Conservation (phyloP, 331 rosid genomes). For the Pyracantha coccinea region DNA sequence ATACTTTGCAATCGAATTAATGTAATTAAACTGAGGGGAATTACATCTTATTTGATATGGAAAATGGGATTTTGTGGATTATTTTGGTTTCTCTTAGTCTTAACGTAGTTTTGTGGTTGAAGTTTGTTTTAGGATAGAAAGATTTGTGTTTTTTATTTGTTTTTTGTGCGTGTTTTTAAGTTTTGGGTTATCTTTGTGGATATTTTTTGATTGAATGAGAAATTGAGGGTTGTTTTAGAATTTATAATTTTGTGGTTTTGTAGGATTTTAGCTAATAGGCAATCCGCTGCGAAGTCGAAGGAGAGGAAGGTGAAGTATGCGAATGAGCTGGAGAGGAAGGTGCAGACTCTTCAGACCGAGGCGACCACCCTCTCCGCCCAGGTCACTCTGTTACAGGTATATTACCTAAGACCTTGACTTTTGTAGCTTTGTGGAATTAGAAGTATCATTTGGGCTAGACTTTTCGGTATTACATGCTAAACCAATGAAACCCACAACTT, state of each 20-base stretch:
- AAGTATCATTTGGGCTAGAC: constrained; percentile 9
- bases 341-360: constrained; percentile 71
- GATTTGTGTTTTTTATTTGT: not conserved
- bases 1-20: not conserved
- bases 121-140: not conserved
- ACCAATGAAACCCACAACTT: not conserved
- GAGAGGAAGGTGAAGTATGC: constrained; percentile 70
- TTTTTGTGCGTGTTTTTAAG: not conserved
- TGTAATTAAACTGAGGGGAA: too few species aligned
- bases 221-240: too few species aligned
- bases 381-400: constrained; percentile 71
- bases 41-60: too few species aligned
- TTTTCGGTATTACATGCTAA: not conserved
- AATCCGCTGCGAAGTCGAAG: constrained; percentile 88
- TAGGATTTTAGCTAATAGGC: constrained; percentile 89
- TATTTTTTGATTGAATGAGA: not conserved
- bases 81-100: too few species aligned
- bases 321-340: constrained; percentile 65
- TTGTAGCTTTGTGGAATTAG: not conserved
- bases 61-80: too few species aligned
- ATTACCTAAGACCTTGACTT: constrained; percentile 7
- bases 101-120: not conserved
- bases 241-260: not conserved
- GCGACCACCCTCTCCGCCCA: constrained; percentile 76
- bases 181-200: not conserved